Conservation (phyloP, 2,329 filamentous ascomycete genomes). For the Daldinia eschscholtzii region DNA sequence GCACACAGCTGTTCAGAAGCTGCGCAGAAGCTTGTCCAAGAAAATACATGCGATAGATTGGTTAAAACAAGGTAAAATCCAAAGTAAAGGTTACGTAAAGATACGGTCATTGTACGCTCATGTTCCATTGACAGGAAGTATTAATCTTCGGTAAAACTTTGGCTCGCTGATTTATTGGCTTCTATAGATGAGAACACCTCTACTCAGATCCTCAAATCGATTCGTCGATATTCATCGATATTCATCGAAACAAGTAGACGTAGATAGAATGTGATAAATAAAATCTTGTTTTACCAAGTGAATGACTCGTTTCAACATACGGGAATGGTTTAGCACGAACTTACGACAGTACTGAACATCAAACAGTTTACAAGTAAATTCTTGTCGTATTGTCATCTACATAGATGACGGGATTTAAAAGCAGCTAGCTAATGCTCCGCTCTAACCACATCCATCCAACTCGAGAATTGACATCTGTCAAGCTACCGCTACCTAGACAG, state of each 20-base stretch:
- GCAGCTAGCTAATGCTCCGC: not conserved
- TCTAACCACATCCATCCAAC: not conserved
- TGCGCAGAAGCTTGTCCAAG: not conserved
- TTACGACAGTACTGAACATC: not conserved
- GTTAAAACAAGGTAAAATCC: not conserved
- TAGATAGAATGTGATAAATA: not conserved
- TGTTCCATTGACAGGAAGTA: conserved; percentile 33
- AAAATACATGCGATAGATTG: not conserved
- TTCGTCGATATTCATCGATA: conserved; percentile 14
- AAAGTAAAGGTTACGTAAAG: conserved; percentile 34
- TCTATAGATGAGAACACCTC: conserved; percentile 13
- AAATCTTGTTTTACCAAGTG: not conserved
- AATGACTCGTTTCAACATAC: conserved; percentile 8
- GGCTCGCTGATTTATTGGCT: conserved; percentile 6
- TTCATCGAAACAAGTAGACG: conserved; percentile 22
- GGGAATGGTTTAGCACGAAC: not conserved
- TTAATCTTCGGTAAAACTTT: conserved; percentile 8
- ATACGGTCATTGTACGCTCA: conserved; percentile 32
- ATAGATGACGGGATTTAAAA: conserved; percentile 7
- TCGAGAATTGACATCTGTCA: not conserved
- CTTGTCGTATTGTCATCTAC: not conserved
- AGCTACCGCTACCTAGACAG: not conserved
- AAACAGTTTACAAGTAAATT: not conserved
- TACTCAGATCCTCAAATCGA: conserved; percentile 1
- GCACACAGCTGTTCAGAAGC: not conserved